A percentile compares a stretch with the other conserved stretches of the same genome.
Evolutionary conservation across 179 eudicot species (phyloP).

Genomic region (Patellifolia procumbens): DNA sequence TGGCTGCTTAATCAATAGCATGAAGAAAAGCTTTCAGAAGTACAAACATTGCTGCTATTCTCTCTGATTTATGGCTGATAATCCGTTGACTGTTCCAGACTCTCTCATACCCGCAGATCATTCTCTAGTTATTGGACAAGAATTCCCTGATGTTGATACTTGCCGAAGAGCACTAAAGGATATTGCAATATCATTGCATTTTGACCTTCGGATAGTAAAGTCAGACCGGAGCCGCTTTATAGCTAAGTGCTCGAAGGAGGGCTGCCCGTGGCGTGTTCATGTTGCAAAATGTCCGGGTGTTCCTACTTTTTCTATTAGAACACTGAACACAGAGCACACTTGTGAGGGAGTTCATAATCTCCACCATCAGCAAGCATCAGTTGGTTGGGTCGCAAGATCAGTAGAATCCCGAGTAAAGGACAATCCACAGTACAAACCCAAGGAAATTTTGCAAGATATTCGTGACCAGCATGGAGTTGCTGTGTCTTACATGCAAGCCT

Average conservation of each 20-base stretch:
- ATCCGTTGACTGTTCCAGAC: constrained; percentile 28
- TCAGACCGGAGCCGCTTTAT: constrained; percentile 93
- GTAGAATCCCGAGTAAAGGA: constrained; percentile 76
- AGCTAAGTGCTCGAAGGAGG: constrained; percentile 86
- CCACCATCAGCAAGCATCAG: constrained; percentile 97
- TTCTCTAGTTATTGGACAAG: constrained; percentile 64
- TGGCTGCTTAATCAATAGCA: constrained; percentile 16
- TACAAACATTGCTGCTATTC: constrained; percentile 5
- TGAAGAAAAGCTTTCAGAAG: constrained; percentile 25
- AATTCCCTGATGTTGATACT: constrained; percentile 81
- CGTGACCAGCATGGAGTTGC: constrained; percentile 86
- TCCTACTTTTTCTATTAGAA: constrained; percentile 78
- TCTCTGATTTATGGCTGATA: constrained; percentile 36
- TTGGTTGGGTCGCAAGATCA: constrained; percentile 96
- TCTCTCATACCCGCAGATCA: constrained; percentile 32
- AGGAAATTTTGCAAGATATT: constrained; percentile 93
- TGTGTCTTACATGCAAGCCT: constrained; percentile 92
- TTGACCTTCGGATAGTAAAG: constrained; percentile 88
- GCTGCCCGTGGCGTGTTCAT: constrained; percentile 96
- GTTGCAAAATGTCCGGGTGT: constrained; percentile 88
- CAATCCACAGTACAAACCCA: constrained; percentile 89
- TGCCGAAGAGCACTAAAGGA: constrained; percentile 83
- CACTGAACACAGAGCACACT: constrained; percentile 69
- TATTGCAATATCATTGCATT: constrained; percentile 83
- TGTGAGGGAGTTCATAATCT: constrained; percentile 89